These are phyloP conservation scores for Fusarium begoniae DNA, from an alignment of 2,329 filamentous ascomycete species.

Conservation along the genomic window DNA sequence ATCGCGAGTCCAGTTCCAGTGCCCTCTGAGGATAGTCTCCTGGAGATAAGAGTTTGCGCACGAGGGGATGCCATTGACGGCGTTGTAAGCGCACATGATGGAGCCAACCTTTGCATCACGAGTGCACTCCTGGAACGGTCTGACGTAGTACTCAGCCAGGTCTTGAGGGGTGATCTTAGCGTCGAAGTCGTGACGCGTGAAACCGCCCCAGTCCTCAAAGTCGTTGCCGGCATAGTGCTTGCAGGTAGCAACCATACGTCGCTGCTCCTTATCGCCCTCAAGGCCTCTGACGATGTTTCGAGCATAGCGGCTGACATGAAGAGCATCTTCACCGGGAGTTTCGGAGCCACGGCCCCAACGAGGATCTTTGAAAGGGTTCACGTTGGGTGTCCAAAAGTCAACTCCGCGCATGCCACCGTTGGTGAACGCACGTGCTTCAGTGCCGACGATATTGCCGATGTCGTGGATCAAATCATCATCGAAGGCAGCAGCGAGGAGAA, in stretches of 20 bases:
- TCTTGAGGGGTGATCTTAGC: background rate
- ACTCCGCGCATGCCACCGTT: background rate
- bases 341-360: conserved; percentile 8
- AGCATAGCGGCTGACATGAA: background rate
- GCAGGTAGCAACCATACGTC: conserved; percentile 4
- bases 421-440: background rate
- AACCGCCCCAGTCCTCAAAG: conserved; percentile 9
- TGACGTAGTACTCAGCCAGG: conserved; percentile 6
- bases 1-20: conserved; percentile 8
- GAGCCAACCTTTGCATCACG: background rate
- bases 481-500: background rate
- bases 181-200: background rate
- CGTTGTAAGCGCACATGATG: conserved; percentile 9
- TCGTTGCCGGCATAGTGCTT: conserved; percentile 3
- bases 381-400: conserved; percentile 4
- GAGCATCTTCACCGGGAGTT: conserved; percentile 3
- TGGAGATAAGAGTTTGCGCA: conserved; percentile 2
- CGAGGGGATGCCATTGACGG: background rate
- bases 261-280: background rate
- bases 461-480: background rate
- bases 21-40: background rate
- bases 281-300: background rate
- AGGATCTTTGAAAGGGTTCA: conserved; percentile 2
- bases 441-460: background rate
- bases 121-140: conserved; percentile 1